A percentile compares a stretch with the other conserved stretches of the same genome.
Conservation (phyloP, 2,329 filamentous ascomycete genomes). For the Endoconidiophora polonica region DNA sequence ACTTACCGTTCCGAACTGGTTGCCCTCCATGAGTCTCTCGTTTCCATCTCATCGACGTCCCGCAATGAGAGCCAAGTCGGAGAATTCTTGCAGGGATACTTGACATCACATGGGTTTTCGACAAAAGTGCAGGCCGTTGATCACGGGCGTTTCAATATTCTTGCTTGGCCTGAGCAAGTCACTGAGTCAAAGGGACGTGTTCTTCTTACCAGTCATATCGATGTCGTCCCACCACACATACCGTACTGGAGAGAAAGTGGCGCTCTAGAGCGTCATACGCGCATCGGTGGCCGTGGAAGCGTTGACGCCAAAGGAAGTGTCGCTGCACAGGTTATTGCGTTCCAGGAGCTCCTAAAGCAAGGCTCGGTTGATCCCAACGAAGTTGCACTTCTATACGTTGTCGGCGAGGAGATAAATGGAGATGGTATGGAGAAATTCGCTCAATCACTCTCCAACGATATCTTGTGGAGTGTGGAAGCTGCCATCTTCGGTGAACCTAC, state of each 20-base stretch:
- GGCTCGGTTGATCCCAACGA: conserved; percentile 29
- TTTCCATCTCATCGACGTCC: conserved; percentile 13
- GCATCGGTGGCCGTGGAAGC: conserved; percentile 55
- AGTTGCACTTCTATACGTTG: conserved; percentile 48
- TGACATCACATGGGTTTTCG: conserved; percentile 32
- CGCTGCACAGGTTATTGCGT: conserved; percentile 56
- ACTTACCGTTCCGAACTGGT: conserved; percentile 6
- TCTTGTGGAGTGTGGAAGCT: conserved; percentile 32
- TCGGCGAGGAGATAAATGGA: conserved; percentile 69
- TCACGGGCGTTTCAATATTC: conserved; percentile 52
- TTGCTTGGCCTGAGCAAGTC: conserved; percentile 43
- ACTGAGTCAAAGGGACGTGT: conserved; percentile 36
- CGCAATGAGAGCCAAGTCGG: conserved; percentile 30
- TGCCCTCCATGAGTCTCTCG: conserved; percentile 10
- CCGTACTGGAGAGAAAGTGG: conserved; percentile 44
- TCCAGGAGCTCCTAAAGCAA: conserved; percentile 34
- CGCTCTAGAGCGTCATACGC: conserved; percentile 22
- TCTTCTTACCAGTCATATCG: conserved; percentile 68
- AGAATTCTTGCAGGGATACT: conserved; percentile 49
- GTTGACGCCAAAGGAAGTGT: conserved; percentile 57
- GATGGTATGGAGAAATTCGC: conserved; percentile 58
- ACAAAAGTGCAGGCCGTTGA: conserved; percentile 27
- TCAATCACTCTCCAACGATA: conserved; percentile 21
- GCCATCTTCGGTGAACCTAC: conserved; percentile 91
- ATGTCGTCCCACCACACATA: conserved; percentile 58